Evolutionary conservation across 495 filamentous ascomycete species (phyloP).

Genomic region (Penicillium robsamsonii): DNA sequence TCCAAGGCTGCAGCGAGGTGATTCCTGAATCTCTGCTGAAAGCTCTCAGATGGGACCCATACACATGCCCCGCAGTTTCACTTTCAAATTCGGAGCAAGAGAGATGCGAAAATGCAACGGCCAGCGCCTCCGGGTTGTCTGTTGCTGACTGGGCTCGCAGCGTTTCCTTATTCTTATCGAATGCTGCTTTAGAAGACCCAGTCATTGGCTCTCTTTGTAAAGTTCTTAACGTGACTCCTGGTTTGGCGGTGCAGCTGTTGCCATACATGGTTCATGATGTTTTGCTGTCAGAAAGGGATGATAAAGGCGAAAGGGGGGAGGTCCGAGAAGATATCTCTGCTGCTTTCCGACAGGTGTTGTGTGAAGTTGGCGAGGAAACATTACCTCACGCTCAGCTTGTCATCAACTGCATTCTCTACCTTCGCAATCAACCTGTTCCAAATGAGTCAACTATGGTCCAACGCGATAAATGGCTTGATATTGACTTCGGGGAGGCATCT

Average conservation of each 20-base stretch:
- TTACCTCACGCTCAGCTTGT: conserved; percentile 58
- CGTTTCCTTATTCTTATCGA: conserved; percentile 59
- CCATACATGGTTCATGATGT: conserved; percentile 81
- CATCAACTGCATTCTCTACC: conserved; percentile 79
- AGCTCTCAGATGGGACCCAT: conserved; percentile 46
- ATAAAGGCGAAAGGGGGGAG: conserved; percentile 19
- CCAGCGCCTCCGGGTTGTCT: conserved; percentile 19
- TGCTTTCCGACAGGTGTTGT: conserved; percentile 38
- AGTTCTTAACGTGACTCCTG: conserved; percentile 59
- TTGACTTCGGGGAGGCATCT: conserved; percentile 72
- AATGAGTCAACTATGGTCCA: conserved; percentile 74
- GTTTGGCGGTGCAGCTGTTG: conserved; percentile 67
- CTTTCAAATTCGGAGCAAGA: conserved; percentile 19
- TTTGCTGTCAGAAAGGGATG: conserved; percentile 52
- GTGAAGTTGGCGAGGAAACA: conserved; percentile 31
- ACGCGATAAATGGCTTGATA: conserved; percentile 78
- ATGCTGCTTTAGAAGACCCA: conserved; percentile 57
- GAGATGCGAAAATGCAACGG: conserved; percentile 10
- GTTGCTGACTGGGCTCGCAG: conserved; percentile 61
- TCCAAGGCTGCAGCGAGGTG: conserved; percentile 46
- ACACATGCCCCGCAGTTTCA: conserved; percentile 34
- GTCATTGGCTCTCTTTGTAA: conserved; percentile 64
- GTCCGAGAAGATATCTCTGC: conserved; percentile 43
- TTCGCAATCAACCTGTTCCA: conserved; percentile 75
- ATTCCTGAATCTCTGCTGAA: conserved; percentile 42